Base-by-base conservation (phyloP, 2,329 filamentous ascomycete genomes). In the Cylindrodendrum hubeiense region DNA sequence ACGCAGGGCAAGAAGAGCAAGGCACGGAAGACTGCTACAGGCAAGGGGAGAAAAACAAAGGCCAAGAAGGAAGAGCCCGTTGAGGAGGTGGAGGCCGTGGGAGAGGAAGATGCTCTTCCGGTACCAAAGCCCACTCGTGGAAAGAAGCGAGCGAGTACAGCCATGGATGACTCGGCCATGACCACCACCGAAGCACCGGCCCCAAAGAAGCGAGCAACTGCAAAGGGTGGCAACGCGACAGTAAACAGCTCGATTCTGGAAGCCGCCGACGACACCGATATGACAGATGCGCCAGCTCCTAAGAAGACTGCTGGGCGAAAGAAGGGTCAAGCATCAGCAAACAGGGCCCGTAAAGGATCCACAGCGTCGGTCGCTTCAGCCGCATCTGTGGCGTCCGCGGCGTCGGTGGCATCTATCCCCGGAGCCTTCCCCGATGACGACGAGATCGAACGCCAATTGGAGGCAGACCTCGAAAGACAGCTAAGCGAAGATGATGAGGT, bases 371-470 rank as follows among this genome's bases (percentile, higher is more conserved):
- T 85, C 24, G 77, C 82, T 34, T 86, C 87, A 1, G 85, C 86
- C 17, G 79, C 82, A 22, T 86, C 87, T 1, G 84, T 83, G 34
- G 79, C 81, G 30, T 86, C 87, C 2, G 63, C 83, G 34, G 79
- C 81, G 30, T 86, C 87, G 2, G 63, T 81, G 5, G 75, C 76
- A 37, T 75, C 73, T 4, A 76, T 80, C 5, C 74, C 82, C n/a
- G 79, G 79, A 17, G 78, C 78, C 5, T 78, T 87, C 12, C 85
- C 86, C 0, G 84, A 88, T 59, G 89, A 93, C 65, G 87, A 89
- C 2, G 90, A 92, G 67, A 85, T 93, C 39, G 89, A 93, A 55
- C 86, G 86, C 22, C 88, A 88, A 52, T 81, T 93, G 1, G 86
- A 91, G 72, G 89, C 87, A 2, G 91, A 91, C 62, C 83, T 93